Conservation (phyloP, 2,329 filamentous ascomycete species). For the Pseudonectria foliicola region DNA sequence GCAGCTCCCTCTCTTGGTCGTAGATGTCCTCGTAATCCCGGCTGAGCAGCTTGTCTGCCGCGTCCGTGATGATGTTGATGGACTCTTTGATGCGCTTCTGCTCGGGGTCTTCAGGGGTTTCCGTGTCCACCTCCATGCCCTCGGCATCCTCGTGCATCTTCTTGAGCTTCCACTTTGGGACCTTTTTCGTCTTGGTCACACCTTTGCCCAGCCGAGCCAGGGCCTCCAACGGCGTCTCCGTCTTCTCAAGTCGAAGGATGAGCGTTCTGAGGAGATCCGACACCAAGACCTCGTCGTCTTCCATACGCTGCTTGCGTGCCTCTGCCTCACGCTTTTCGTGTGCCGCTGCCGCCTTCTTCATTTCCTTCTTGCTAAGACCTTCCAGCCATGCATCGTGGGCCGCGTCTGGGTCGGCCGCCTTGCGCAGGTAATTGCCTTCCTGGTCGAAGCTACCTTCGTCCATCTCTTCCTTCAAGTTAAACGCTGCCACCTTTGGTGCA, state of each 20-base stretch:
- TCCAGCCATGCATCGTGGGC: slow-evolving; percentile 90
- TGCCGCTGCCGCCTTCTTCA: slow-evolving; percentile 78
- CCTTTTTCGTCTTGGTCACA: slow-evolving; percentile 50
- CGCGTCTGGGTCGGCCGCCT: slow-evolving; percentile 81
- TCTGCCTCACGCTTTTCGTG: slow-evolving; percentile 80
- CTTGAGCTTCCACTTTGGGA: slow-evolving; percentile 64
- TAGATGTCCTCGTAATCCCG: slow-evolving; percentile 87
- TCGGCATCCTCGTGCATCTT: slow-evolving; percentile 51
- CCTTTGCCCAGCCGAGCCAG: slow-evolving; percentile 71
- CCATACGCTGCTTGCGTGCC: slow-evolving; percentile 59
- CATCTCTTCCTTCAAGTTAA: slow-evolving; percentile 86
- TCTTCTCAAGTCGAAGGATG: slow-evolving; percentile 65
- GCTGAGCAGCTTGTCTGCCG: slow-evolving; percentile 78
- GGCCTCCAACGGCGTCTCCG: slow-evolving; percentile 84
- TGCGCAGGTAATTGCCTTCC: slow-evolving; percentile 82
- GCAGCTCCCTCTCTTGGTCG: slow-evolving; percentile 74
- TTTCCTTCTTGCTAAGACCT: slow-evolving; percentile 87
- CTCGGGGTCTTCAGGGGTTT: slow-evolving; percentile 51
- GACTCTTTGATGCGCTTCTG: slow-evolving; percentile 63
- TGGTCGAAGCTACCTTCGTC: slow-evolving; percentile 93
- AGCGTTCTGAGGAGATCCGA: slow-evolving; percentile 67
- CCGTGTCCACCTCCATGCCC: slow-evolving; percentile 63
- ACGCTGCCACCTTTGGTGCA: slow-evolving; percentile 89
- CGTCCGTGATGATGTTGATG: slow-evolving; percentile 79
- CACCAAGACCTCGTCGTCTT: slow-evolving; percentile 68